phyloP scores from a whole-genome alignment of 345 rosid species.

The Theobroma cacao region DNA sequence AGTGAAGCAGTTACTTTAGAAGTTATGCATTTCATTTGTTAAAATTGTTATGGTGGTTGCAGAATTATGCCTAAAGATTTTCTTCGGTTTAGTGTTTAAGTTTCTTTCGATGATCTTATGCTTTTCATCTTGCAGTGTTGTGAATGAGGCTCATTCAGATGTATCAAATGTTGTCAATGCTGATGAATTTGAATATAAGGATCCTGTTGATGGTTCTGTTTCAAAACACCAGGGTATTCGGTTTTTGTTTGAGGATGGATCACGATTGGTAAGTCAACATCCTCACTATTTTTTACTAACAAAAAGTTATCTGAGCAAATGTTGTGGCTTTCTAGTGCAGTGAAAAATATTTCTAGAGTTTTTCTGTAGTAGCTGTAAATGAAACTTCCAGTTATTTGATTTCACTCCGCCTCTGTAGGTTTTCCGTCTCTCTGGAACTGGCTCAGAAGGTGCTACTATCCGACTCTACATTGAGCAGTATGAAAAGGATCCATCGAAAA shows the following conservation, averaged over 20 bases:
- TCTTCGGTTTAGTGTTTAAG: background rate
- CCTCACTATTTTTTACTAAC: background rate
- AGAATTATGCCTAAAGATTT: background rate
- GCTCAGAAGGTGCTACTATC: conserved; percentile 98
- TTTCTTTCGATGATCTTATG: background rate
- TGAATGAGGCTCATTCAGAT: conserved; percentile 61
- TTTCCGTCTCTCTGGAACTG: conserved; percentile 98
- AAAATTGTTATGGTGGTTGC: background rate
- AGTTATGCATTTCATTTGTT: background rate
- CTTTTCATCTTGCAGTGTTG: conserved; percentile 43
- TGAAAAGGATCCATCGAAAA: conserved; percentile 90
- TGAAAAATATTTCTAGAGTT: background rate
- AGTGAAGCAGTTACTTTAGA: background rate
- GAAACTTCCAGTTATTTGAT: background rate
- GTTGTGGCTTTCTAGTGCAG: background rate
- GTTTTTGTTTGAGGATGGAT: conserved; percentile 92
- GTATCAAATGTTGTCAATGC: conserved; percentile 73
- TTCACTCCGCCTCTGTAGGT: conserved; percentile 40
- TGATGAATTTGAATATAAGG: conserved; percentile 97
- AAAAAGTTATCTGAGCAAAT: background rate
- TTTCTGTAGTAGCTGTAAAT: background rate
- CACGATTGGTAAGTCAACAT: conserved; percentile 68
- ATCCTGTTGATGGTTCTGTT: conserved; percentile 95
- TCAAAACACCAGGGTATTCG: conserved; percentile 96
- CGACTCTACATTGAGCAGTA: conserved; percentile 96